These are phyloP conservation scores for Pseudopyrenochaeta lycopersici DNA, from an alignment of 2,329 filamentous ascomycete genomes.

Conservation along the genomic window DNA sequence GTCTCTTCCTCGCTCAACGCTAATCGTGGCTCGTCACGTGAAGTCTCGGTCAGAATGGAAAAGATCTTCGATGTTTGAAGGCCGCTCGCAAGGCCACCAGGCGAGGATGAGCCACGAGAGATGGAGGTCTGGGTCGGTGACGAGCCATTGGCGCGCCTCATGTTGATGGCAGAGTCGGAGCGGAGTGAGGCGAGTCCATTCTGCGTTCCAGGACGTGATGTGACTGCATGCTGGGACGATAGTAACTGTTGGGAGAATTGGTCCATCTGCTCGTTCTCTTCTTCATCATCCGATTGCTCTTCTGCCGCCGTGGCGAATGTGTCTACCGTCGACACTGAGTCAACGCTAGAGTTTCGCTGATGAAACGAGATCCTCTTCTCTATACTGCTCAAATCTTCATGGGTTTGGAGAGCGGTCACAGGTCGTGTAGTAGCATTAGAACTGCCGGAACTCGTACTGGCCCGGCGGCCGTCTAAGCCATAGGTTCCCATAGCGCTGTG, in stretches of 20 bases:
- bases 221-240: conserved; percentile 25
- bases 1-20: conserved; percentile 63
- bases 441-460: conserved; percentile 61
- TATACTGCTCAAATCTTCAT: conserved; percentile 26
- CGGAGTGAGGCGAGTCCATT: conserved; percentile 32
- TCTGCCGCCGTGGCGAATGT: conserved; percentile 72
- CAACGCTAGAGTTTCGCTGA: conserved; percentile 64
- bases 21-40: conserved; percentile 41
- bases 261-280: conserved; percentile 54
- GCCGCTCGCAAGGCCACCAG: conserved; percentile 39
- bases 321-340: conserved; percentile 68
- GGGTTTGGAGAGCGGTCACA: conserved; percentile 36
- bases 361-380: conserved; percentile 48
- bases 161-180: conserved; percentile 46
- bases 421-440: conserved; percentile 62
- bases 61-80: conserved; percentile 53
- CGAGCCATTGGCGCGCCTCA: conserved; percentile 31
- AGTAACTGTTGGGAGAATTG: conserved; percentile 47
- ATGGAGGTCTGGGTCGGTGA: conserved; percentile 42
- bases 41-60: conserved; percentile 52
- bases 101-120: conserved; percentile 40
- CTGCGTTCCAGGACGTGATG: conserved; percentile 22
- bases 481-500: conserved; percentile 89
- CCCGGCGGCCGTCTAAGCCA: conserved; percentile 64
- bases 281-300: conserved; percentile 51